These are phyloP conservation scores for Arctium minus DNA, from an alignment of 129 eudicot species.

Conservation along the genomic window DNA sequence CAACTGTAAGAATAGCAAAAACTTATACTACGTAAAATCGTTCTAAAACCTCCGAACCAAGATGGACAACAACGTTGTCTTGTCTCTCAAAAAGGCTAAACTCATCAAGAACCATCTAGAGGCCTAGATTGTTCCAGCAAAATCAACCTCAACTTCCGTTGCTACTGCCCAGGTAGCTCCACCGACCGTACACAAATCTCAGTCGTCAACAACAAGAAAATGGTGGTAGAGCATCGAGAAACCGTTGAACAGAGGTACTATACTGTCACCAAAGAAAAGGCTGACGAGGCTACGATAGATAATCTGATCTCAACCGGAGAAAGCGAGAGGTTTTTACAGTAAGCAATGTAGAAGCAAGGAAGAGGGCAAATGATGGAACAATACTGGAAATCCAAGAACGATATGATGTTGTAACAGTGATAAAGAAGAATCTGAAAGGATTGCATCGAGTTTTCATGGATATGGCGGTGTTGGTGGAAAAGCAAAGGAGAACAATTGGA, in stretches of 20 bases:
- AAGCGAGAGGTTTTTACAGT: slow-evolving; percentile 46
- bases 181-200: slow-evolving; percentile 67
- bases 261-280: slow-evolving; percentile 65
- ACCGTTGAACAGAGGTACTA: slow-evolving; percentile 59
- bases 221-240: slow-evolving; percentile 62
- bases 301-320: slow-evolving; percentile 42
- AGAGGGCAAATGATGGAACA: slow-evolving; percentile 53
- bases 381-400: slow-evolving; percentile 71
- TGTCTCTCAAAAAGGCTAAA: slow-evolving; percentile 57
- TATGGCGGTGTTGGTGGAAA: slow-evolving; percentile 62
- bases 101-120: slow-evolving; percentile 51
- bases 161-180: slow-evolving; percentile 76
- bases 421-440: slow-evolving; percentile 48
- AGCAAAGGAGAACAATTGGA: slow-evolving; percentile 50
- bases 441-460: slow-evolving; percentile 72
- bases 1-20: slow-evolving; percentile 57
- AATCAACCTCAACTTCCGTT: slow-evolving; percentile 48
- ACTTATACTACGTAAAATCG: slow-evolving; percentile 51
- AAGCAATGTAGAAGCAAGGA: slow-evolving; percentile 68
- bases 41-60: slow-evolving; percentile 42
- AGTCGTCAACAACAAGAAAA: slow-evolving; percentile 47
- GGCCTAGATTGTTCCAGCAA: slow-evolving; percentile 51
- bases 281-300: slow-evolving; percentile 47
- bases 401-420: slow-evolving; percentile 56
- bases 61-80: slow-evolving; percentile 54